Percentiles rank a stretch among this genome's conserved stretches.
Evolutionary conservation across 2,329 filamentous ascomycete species (phyloP).

Genomic region (Corinectria fuckeliana): DNA sequence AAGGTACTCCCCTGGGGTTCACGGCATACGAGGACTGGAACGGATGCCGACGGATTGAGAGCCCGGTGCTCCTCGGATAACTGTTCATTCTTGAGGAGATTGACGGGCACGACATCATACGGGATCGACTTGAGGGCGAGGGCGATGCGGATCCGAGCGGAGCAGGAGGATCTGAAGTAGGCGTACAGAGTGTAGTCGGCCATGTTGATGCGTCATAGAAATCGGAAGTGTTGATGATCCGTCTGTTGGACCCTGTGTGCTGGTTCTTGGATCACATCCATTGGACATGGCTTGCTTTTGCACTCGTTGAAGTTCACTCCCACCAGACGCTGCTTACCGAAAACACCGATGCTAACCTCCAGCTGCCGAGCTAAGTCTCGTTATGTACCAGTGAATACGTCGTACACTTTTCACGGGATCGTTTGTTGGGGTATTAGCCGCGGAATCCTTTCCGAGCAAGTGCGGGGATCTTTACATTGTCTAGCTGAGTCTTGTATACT

Average conservation of each 20-base stretch:
- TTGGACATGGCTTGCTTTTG: background rate
- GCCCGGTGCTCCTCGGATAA: slow-evolving; percentile 50
- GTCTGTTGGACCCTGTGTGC: background rate
- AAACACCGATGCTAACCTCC: background rate
- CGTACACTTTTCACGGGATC: background rate
- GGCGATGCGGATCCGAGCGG: slow-evolving; percentile 66
- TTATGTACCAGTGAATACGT: too few species aligned
- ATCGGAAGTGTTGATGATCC: background rate
- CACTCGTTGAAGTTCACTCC: background rate
- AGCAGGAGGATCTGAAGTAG: slow-evolving; percentile 69
- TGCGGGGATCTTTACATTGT: slow-evolving; percentile 10
- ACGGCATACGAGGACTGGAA: slow-evolving; percentile 59
- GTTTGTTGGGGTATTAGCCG: background rate
- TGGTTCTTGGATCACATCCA: background rate
- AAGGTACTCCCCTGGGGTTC: slow-evolving; percentile 40
- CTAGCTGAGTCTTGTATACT: too few species aligned
- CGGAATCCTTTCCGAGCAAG: slow-evolving; percentile 8
- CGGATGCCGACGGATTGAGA: slow-evolving; percentile 60
- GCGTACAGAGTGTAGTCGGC: slow-evolving; percentile 56
- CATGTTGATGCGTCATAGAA: slow-evolving; percentile 25
- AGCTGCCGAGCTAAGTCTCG: background rate
- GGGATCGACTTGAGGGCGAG: slow-evolving; percentile 60
- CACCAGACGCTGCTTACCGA: background rate
- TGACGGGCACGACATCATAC: slow-evolving; percentile 55
- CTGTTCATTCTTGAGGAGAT: slow-evolving; percentile 63